phyloP scores from a whole-genome alignment of 768 basidiomycete species.

The Austroboletus eburneus region DNA sequence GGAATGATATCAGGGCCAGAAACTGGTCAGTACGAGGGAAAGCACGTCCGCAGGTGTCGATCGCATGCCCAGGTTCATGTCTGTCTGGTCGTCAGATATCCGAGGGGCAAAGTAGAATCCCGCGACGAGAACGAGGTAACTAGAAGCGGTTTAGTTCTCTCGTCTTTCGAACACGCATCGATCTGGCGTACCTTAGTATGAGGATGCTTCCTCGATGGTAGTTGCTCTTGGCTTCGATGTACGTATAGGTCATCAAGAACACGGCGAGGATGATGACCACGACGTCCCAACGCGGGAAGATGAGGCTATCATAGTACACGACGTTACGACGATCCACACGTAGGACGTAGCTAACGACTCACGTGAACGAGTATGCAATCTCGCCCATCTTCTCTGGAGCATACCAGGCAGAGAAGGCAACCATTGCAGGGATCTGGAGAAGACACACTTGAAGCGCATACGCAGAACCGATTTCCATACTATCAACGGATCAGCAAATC shows the following conservation, averaged over 20 bases:
- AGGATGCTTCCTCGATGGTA: conserved; percentile 97
- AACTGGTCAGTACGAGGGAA: conserved; percentile 8
- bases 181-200: conserved; percentile 67
- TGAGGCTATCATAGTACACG: no score
- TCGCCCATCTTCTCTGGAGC: conserved; percentile 82
- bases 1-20: conserved; percentile 10
- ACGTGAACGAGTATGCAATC: conserved; percentile 92
- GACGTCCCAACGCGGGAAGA: conserved; percentile 98
- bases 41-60: conserved; percentile 1
- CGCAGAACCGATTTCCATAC: conserved; percentile 99
- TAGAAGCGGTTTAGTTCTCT: conserved; percentile 29
- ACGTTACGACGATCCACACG: no score
- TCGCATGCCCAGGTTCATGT: conserved; percentile 1
- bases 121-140: conserved; percentile 85
- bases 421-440: conserved; percentile 97
- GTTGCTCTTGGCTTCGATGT: conserved; percentile 98
- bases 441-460: conserved; percentile 98
- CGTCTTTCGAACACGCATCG: background rate
- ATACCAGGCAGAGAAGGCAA: conserved; percentile 96
- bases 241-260: conserved; percentile 97
- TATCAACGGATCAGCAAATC: conserved; percentile 31
- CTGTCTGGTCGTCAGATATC: conserved; percentile 19
- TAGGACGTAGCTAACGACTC: conserved; percentile 37
- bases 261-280: conserved; percentile 92
- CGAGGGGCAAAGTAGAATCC: conserved; percentile 91